phyloP scores from a whole-genome alignment of 495 filamentous ascomycete species.

The Neurospora sublineolata region DNA sequence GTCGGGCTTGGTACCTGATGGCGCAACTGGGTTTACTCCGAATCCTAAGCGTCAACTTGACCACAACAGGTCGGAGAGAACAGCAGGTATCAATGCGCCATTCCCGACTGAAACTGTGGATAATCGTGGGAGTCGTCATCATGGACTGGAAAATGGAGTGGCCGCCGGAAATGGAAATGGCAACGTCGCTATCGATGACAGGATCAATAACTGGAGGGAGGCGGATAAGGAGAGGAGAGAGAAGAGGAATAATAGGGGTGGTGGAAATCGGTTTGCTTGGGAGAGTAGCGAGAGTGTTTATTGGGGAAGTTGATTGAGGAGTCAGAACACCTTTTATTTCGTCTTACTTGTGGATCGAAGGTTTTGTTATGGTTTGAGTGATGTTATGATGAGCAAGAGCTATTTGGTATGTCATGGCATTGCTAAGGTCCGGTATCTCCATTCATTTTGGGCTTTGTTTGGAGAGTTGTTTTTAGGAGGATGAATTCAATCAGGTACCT shows the following conservation, averaged over 20 bases:
- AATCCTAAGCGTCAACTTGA: not conserved
- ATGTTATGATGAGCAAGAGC: not conserved
- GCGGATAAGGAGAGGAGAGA: not conserved
- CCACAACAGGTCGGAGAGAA: not conserved
- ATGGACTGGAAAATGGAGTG: not conserved
- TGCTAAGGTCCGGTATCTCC: not conserved
- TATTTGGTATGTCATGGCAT: not conserved
- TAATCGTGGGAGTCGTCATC: not conserved
- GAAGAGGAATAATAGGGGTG: not conserved
- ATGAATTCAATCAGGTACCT: not conserved
- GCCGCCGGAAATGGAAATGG: not conserved
- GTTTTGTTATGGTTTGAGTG: not conserved
- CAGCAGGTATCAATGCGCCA: not conserved
- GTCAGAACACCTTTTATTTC: not conserved
- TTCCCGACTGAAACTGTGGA: too few relatives aligned
- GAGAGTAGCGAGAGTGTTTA: not conserved
- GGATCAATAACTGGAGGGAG: not conserved
- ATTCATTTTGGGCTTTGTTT: not conserved
- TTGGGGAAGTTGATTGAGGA: not conserved
- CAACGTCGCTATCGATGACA: not conserved
- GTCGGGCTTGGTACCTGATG: not conserved
- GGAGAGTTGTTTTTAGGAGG: not conserved
- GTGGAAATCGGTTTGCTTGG: not conserved
- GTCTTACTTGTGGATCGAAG: not conserved
- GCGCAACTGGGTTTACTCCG: not conserved